Percentiles rank a stretch among this genome's conserved stretches.
Conservation (phyloP, 75 land plant species). For the Ceratopteris richardii region DNA sequence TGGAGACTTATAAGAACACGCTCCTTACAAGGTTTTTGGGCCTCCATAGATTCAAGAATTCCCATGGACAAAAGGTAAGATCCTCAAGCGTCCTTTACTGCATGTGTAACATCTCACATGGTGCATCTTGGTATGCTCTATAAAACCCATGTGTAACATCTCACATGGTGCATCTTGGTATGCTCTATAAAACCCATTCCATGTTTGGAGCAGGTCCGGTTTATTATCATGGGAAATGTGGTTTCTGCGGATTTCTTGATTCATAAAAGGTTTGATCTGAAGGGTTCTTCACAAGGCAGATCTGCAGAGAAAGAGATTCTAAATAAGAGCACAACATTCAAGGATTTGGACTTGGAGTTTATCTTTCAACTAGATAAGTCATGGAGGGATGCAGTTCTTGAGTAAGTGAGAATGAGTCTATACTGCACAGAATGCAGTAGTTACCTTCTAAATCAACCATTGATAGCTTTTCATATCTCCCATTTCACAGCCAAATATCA, state of each 20-base stretch:
- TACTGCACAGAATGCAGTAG: neutral
- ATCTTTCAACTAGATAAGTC: neutral
- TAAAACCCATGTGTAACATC: neutral
- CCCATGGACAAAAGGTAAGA: slow-evolving; percentile 42
- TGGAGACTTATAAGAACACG: slow-evolving; percentile 44
- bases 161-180: neutral
- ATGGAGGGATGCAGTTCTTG: neutral
- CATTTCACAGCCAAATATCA: slow-evolving; percentile 51
- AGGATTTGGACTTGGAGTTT: neutral
- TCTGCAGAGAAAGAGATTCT: neutral
- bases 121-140: neutral
- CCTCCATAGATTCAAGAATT: slow-evolving; percentile 52
- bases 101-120: neutral
- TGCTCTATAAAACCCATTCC: neutral
- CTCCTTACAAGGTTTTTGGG: slow-evolving; percentile 68
- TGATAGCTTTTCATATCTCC: no score
- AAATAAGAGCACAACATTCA: neutral
- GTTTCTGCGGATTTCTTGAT: neutral
- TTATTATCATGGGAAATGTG: slow-evolving; percentile 10
- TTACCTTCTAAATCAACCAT: no score
- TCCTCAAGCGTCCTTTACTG: neutral
- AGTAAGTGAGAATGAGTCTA: neutral
- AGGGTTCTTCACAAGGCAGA: slow-evolving; percentile 9
- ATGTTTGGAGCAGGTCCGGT: neutral
- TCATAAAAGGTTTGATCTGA: slow-evolving; percentile 4